Conservation (phyloP, 306 rosid species). For the Hippophae tibetana region DNA sequence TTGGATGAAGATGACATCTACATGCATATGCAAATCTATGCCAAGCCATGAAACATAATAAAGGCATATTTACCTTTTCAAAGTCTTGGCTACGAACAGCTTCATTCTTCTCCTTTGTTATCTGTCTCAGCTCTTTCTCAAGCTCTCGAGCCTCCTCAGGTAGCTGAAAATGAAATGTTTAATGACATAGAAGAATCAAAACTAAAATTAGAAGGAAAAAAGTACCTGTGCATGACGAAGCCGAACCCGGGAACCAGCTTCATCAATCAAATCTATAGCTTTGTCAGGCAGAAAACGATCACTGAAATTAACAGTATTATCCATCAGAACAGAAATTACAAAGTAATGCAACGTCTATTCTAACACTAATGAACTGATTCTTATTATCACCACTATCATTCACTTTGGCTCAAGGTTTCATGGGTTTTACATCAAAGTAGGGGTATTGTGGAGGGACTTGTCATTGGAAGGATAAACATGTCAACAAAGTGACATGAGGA, state of each 20-base stretch:
- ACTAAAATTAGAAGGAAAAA: not conserved
- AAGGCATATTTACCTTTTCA: conserved; percentile 51
- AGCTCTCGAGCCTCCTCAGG: conserved; percentile 89
- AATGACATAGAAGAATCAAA: conserved; percentile 5
- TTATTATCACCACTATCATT: no score
- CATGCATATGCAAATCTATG: not conserved
- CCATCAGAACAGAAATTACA: not conserved
- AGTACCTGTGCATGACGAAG: conserved; percentile 86
- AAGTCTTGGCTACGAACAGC: conserved; percentile 91
- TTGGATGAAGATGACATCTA: not conserved
- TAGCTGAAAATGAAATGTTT: conserved; percentile 36
- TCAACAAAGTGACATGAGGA: no score
- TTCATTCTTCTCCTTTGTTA: conserved; percentile 84
- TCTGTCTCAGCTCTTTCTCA: conserved; percentile 83
- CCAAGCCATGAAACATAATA: not conserved
- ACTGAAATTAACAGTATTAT: conserved; percentile 33
- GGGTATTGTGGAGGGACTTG: no score
- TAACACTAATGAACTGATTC: no score
- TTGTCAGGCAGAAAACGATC: conserved; percentile 94
- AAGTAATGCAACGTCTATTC: not conserved
- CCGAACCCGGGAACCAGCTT: conserved; percentile 93
- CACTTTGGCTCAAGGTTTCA: no score
- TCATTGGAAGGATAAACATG: no score
- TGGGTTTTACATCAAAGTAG: no score
- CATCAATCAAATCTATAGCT: conserved; percentile 92